phyloP scores from a whole-genome alignment of 257 asterid genomes.

The Solanum bukasovii region DNA sequence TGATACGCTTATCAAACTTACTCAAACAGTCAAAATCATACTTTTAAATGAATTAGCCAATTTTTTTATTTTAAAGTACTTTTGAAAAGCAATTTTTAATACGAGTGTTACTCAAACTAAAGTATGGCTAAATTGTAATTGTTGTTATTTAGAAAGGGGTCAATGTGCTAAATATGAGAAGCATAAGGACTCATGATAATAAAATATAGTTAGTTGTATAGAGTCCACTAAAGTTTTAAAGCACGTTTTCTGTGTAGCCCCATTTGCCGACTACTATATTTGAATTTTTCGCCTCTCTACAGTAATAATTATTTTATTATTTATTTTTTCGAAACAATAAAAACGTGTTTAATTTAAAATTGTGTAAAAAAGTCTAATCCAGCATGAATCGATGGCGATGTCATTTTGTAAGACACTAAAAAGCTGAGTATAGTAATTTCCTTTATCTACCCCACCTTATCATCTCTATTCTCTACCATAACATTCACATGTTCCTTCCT shows the following conservation, averaged over 20 bases:
- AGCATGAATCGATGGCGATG: not conserved
- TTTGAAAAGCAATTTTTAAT: not conserved
- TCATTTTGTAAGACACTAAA: not conserved
- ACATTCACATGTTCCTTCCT: not conserved
- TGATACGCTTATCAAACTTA: not conserved
- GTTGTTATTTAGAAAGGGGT: not conserved
- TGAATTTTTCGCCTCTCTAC: not conserved
- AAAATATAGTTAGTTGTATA: not conserved
- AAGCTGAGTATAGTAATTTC: not conserved
- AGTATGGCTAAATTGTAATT: not conserved
- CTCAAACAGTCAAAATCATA: not conserved
- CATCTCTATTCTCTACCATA: not conserved
- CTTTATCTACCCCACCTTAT: not conserved
- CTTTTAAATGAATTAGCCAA: not conserved
- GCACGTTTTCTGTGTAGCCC: not conserved
- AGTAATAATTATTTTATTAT: not conserved
- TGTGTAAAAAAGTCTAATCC: not conserved
- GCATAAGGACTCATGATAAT: not conserved
- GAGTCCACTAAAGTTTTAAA: not conserved
- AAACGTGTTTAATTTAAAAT: not conserved
- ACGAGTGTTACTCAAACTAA: not conserved
- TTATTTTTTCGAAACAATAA: not conserved
- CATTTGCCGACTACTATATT: not conserved
- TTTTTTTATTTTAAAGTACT: not conserved
- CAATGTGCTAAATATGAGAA: not conserved